These are phyloP conservation scores for Neurospora sp. DNA, from an alignment of 495 filamentous ascomycete genomes.

Conservation along the genomic window DNA sequence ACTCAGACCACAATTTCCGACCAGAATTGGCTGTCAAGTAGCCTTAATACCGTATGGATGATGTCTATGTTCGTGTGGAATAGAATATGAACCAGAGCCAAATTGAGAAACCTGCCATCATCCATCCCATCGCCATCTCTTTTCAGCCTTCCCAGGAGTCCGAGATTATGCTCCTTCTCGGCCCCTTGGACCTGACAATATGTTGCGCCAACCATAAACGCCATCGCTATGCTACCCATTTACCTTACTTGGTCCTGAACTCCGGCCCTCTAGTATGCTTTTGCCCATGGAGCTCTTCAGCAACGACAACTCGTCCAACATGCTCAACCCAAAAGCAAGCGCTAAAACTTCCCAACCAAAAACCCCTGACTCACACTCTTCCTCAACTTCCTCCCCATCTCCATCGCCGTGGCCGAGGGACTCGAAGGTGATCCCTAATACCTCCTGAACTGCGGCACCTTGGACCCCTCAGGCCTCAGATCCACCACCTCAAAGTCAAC, in stretches of 20 bases:
- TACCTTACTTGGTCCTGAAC: not conserved
- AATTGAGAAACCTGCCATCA: not conserved
- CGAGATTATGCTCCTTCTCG: not conserved
- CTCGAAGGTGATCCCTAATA: not conserved
- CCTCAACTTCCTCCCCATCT: not conserved
- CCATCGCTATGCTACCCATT: not conserved
- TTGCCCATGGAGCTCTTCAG: not conserved
- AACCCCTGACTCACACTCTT: not conserved
- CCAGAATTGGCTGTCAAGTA: not conserved
- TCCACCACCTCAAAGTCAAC: constrained; percentile 19
- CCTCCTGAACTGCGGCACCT: not conserved
- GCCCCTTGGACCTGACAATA: not conserved
- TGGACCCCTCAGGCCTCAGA: constrained; percentile 6
- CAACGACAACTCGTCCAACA: not conserved
- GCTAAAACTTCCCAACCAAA: not conserved
- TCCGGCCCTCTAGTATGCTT: not conserved
- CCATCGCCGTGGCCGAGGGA: not conserved
- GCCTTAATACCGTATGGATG: not conserved
- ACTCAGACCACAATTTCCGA: not conserved
- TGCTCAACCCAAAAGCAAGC: not conserved
- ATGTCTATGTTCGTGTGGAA: not conserved
- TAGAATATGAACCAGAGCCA: not conserved
- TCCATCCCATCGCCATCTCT: not conserved
- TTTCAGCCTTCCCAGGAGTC: not conserved
- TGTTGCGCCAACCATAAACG: not conserved